A percentile compares a stretch with the other conserved stretches of the same genome.
Evolutionary conservation across 1,284 basidiomycete species (phyloP).

Genomic region (Naganishia sp.): DNA sequence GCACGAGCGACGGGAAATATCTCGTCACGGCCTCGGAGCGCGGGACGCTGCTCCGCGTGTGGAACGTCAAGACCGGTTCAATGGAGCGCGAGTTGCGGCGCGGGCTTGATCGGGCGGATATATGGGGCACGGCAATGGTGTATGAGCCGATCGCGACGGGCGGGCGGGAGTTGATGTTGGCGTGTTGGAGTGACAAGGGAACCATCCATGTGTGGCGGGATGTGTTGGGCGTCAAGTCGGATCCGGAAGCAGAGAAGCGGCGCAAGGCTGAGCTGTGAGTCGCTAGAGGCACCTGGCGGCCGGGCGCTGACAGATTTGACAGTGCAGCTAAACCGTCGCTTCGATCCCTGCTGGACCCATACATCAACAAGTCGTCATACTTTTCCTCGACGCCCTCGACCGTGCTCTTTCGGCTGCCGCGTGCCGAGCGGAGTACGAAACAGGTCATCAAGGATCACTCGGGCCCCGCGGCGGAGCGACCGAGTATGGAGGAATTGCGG

Average conservation of each 20-base stretch:
- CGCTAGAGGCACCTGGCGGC: not conserved
- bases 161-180: constrained; percentile 61
- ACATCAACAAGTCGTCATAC: constrained; percentile 82
- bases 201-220: constrained; percentile 81
- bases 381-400: constrained; percentile 92
- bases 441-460: constrained; percentile 14
- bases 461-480: constrained; percentile 11
- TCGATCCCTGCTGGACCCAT: constrained; percentile 67
- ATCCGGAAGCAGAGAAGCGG: constrained; percentile 1
- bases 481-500: constrained; percentile 28
- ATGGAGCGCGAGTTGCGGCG: constrained; percentile 78
- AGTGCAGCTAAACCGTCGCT: constrained; percentile 33
- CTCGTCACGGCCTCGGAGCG: constrained; percentile 81
- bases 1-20: constrained; percentile 73
- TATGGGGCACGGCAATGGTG: constrained; percentile 70
- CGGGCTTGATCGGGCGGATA: constrained; percentile 86
- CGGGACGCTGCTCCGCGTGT: constrained; percentile 85
- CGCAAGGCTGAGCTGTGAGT: constrained; percentile 21
- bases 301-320: not conserved
- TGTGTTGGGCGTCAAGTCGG: constrained; percentile 36
- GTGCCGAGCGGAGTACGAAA: constrained; percentile 4
- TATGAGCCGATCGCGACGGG: constrained; percentile 65
- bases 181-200: constrained; percentile 94
- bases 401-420: constrained; percentile 85
- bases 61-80: constrained; percentile 76